A percentile compares a stretch with the other conserved stretches of the same genome.
Evolutionary conservation across 2,329 filamentous ascomycete species (phyloP).

Genomic region (Verticillium longisporum): DNA sequence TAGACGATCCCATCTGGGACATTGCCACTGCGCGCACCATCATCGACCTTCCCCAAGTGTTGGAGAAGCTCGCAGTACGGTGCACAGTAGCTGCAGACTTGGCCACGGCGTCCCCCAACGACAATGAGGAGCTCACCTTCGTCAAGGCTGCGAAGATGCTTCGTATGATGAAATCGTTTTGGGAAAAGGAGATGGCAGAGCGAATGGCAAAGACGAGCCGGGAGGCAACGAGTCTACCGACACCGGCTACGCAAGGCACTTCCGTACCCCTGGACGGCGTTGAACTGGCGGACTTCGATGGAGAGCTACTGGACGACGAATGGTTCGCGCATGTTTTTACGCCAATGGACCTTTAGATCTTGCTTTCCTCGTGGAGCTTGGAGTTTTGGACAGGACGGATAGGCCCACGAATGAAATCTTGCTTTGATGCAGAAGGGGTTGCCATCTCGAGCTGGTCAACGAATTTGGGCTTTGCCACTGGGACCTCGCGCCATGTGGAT

Average conservation of each 20-base stretch:
- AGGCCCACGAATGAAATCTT: too few species aligned
- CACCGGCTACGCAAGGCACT: neutral
- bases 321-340: slow-evolving; percentile 8
- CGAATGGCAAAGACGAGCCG: neutral
- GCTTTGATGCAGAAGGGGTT: too few species aligned
- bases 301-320: slow-evolving; percentile 7
- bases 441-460: too few species aligned
- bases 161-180: slow-evolving; percentile 22
- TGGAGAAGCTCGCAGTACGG: slow-evolving; percentile 15
- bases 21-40: slow-evolving; percentile 19
- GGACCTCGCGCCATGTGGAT: too few species aligned
- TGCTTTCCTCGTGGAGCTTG: neutral
- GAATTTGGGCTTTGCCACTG: too few species aligned
- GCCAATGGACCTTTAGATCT: slow-evolving; percentile 9
- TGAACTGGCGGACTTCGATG: slow-evolving; percentile 5
- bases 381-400: too few species aligned
- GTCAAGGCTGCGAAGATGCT: slow-evolving; percentile 27
- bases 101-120: slow-evolving; percentile 8
- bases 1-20: slow-evolving; percentile 32
- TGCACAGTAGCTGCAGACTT: slow-evolving; percentile 1
- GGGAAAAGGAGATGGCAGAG: slow-evolving; percentile 26
- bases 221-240: neutral
- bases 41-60: slow-evolving; percentile 24
- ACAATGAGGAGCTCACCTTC: slow-evolving; percentile 22
- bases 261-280: slow-evolving; percentile 2